A percentile compares a stretch with the other conserved stretches of the same genome.
phyloP scores from a whole-genome alignment of 1,139 yeast species.

The Debaryomyces singareniensis region DNA sequence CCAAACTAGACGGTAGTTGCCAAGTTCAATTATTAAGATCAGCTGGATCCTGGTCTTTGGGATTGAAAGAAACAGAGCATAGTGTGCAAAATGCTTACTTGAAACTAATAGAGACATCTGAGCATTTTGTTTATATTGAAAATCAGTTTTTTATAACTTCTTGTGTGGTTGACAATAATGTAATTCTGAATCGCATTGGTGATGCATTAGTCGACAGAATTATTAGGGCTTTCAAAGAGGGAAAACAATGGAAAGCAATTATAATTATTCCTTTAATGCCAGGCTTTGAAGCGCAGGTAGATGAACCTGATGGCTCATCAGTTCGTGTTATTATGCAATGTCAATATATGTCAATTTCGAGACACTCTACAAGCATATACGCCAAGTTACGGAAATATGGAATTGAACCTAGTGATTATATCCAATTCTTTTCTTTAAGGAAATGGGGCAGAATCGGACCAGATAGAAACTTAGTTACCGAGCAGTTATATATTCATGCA shows the following conservation, averaged over 20 bases:
- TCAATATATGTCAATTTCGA: slow-evolving; percentile 86
- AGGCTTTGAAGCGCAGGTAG: slow-evolving; percentile 92
- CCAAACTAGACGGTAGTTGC: slow-evolving; percentile 78
- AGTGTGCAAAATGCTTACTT: slow-evolving; percentile 92
- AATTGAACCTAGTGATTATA: slow-evolving; percentile 84
- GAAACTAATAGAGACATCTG: slow-evolving; percentile 83
- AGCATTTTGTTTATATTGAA: slow-evolving; percentile 90
- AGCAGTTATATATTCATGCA: slow-evolving; percentile 90
- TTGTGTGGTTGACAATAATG: slow-evolving; percentile 78
- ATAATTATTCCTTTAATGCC: slow-evolving; percentile 95
- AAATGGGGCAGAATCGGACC: slow-evolving; percentile 95
- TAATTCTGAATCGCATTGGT: slow-evolving; percentile 84
- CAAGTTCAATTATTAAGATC: slow-evolving; percentile 88
- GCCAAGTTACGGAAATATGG: slow-evolving; percentile 74
- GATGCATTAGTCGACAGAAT: slow-evolving; percentile 95
- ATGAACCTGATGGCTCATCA: slow-evolving; percentile 87
- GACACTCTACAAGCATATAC: slow-evolving; percentile 87
- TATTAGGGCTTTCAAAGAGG: slow-evolving; percentile 75
- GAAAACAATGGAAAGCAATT: slow-evolving; percentile 81
- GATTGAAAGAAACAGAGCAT: slow-evolving; percentile 75
- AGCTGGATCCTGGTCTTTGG: slow-evolving; percentile 89
- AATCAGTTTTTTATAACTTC: slow-evolving; percentile 92
- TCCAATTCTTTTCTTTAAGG: slow-evolving; percentile 84
- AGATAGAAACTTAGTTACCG: slow-evolving; percentile 68
- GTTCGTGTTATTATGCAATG: slow-evolving; percentile 96